phyloP scores from a whole-genome alignment of 495 filamentous ascomycete genomes.

The Saxophila tyrrhenica region DNA sequence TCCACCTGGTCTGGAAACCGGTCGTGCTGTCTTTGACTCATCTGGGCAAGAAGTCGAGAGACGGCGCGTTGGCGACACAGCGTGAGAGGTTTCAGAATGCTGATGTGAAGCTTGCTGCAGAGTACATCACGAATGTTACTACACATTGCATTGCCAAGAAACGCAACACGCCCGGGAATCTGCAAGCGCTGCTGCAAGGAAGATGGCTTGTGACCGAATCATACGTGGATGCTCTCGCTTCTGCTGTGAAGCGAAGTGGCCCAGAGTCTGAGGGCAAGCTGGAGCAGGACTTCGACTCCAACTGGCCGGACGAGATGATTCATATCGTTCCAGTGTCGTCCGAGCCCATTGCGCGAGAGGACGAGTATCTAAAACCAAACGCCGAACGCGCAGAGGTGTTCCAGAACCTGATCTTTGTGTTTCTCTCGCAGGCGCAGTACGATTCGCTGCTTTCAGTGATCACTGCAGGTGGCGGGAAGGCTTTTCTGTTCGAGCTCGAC shows the following conservation, averaged over 20 bases:
- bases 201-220: slow-evolving; percentile 72
- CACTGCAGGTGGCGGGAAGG: slow-evolving; percentile 71
- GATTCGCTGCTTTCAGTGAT: slow-evolving; percentile 63
- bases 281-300: slow-evolving; percentile 71
- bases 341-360: slow-evolving; percentile 54
- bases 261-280: slow-evolving; percentile 43
- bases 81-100: slow-evolving; percentile 55
- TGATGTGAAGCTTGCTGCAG: slow-evolving; percentile 72
- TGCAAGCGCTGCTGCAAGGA: slow-evolving; percentile 81
- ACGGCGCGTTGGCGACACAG: slow-evolving; percentile 46
- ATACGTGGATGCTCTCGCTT: slow-evolving; percentile 28
- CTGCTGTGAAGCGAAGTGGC: slow-evolving; percentile 31
- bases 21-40: slow-evolving; percentile 74
- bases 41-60: slow-evolving; percentile 55
- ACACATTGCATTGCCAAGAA: slow-evolving; percentile 85
- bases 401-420: slow-evolving; percentile 78
- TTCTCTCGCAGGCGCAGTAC: slow-evolving; percentile 69
- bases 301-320: slow-evolving; percentile 65
- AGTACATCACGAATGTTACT: slow-evolving; percentile 57
- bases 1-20: slow-evolving; percentile 68
- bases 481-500: slow-evolving; percentile 50
- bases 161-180: slow-evolving; percentile 70
- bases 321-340: slow-evolving; percentile 64
- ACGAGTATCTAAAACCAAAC: slow-evolving; percentile 58
- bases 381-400: slow-evolving; percentile 58